phyloP scores from a whole-genome alignment of 2,329 filamentous ascomycete species.

The Trichophyton simii region DNA sequence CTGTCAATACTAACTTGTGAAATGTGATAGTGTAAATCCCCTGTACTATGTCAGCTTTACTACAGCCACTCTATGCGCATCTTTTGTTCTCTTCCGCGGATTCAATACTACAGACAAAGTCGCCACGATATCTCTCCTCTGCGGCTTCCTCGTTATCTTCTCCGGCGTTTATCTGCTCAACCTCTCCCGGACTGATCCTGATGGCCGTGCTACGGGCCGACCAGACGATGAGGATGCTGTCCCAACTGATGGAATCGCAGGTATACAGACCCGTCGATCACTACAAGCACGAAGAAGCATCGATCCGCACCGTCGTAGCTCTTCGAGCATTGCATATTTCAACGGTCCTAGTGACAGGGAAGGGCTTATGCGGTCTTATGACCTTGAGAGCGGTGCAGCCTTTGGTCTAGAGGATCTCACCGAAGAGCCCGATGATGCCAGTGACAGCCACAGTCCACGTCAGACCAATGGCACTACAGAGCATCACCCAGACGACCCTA shows the following conservation, averaged over 20 bases:
- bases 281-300: constrained; percentile 77
- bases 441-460: neutral
- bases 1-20: constrained; percentile 18
- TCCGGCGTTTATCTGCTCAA: constrained; percentile 92
- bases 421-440: constrained; percentile 45
- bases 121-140: constrained; percentile 83
- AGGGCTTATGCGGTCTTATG: constrained; percentile 77
- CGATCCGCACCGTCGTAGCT: constrained; percentile 47
- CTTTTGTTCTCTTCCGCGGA: constrained; percentile 88
- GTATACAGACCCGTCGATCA: constrained; percentile 76
- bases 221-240: constrained; percentile 57
- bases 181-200: constrained; percentile 81
- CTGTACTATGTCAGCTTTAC: constrained; percentile 98
- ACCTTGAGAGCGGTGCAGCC: constrained; percentile 59
- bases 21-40: constrained; percentile 62
- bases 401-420: constrained; percentile 70
- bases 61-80: constrained; percentile 82
- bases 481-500: constrained; percentile 7
- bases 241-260: constrained; percentile 82
- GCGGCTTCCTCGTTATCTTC: constrained; percentile 89
- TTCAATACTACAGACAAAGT: constrained; percentile 91
- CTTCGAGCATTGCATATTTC: constrained; percentile 48
- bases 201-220: constrained; percentile 55
- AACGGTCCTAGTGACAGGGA: constrained; percentile 54
- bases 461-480: constrained; percentile 5